Base-by-base conservation (phyloP, 768 basidiomycete species). In the Leccinum pellstonianum region DNA sequence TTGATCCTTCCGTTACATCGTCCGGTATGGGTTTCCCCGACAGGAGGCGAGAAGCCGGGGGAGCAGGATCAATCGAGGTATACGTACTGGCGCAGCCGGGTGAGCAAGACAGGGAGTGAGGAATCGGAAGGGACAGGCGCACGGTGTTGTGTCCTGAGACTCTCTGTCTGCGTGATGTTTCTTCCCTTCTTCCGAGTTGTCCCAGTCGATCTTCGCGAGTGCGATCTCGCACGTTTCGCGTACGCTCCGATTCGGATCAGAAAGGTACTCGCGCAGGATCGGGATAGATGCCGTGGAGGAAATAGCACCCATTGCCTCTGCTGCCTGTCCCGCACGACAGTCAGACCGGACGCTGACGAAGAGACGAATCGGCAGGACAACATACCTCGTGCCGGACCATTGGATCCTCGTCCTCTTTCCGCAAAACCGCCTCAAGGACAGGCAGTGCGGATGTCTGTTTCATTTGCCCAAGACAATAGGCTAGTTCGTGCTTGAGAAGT, bases 221-320 rank as follows among this genome's bases (percentile, higher is more conserved):
- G 97, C 97, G 61, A 99, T 95, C 76, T 98, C 43, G 19, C 43
- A 46, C 11, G 43, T 46, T 19, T 46, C 43, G 3, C 43, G 43
- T 46, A 46, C 43, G 19, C 43, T 46, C 19, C 43, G 43, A n/a
- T 46, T 46, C 43, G 17, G n/a, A 46, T 46, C 43, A 46, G 43
- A 46, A 19, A 46, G 43, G 19, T 88, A 95, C 72, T 46, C 43
- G 43, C 43, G 43, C 43, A 46, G 43, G 19, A 94, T 72, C 3
- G 86, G 81, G 11, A 95, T 68, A 15, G 93, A 91, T 0, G 75
- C 64, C 2, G 79, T 68, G 21, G 85, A 79, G 8, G 91, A 93
- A 38, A 98, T 93, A 1, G 97, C 97, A 43, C 95, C 97, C 80
- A 99, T 89, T 9, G 97, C 97, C 76, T 99, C 97, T n/a, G 97